Base-by-base conservation (phyloP, 148 eudicot genomes). In the Rhododendron williamsianum region DNA sequence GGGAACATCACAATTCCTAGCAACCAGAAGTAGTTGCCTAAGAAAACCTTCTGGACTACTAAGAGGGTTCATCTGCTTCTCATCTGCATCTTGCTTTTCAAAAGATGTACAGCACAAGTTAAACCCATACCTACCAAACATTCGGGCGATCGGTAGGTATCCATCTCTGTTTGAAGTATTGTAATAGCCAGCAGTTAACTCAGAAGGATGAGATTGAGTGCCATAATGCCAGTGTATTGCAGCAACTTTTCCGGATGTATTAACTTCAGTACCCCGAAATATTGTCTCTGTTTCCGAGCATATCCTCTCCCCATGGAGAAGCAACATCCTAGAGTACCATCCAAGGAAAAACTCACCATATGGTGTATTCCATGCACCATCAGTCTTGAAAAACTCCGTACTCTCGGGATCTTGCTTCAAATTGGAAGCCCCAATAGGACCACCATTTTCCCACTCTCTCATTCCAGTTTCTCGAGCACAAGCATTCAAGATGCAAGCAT, bases 261-360 rank as follows among this genome's bases (percentile, higher is more conserved):
- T 82, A 65, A 89, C 88, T 89, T 84, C 81, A 49, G 81, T 86
- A 43, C 90, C 91, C 35, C 87, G 82, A 77, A 92, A 92, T 43
- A 92, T 87, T 21, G 88, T 25, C 72, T 89, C 89, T 72, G 93
- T 78, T 85, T 88, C 91, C 41, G 48, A 76, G 79, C 90, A 89
- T 33, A 92, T 86, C 82, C 90, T 86, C 35, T 92, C 92, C 54
- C 93, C 93, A 33, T 92, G 93, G 73, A 76, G 78, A 71, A 92
- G 88, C 78, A 92, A 85, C 90, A 87, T 85, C n/a, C 86, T 86
- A 10, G 93, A 90, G 89, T 92, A 90, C 93, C 92, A 92, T 54
- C 86, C 69, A 38, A 92, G 91, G 85, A 92, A 92, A 82, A 92
- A 92, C 38, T 92, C 84, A 3, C 91, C 92, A 82, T 92, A 90